phyloP scores from a whole-genome alignment of 106 monocot species.

The Allium fistulosum region DNA sequence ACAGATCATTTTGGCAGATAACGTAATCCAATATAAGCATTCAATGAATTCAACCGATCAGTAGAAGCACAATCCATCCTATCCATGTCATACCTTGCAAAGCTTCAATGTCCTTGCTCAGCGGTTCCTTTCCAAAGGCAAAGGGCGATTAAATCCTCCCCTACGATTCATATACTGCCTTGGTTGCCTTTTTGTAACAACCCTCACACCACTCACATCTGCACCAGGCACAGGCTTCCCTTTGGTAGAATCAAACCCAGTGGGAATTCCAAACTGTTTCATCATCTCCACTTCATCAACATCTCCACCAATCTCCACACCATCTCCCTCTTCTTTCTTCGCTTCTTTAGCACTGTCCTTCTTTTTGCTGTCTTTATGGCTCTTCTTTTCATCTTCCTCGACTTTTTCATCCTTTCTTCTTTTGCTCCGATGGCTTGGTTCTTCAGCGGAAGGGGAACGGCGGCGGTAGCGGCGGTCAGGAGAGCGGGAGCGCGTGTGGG shows the following conservation, averaged over 20 bases:
- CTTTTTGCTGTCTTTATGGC: constrained; percentile 20
- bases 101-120: not conserved
- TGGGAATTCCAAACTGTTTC: constrained; percentile 87
- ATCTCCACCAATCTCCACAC: constrained; percentile 26
- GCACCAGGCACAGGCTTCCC: constrained; percentile 82
- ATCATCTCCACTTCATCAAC: constrained; percentile 89
- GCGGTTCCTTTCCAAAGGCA: constrained; percentile 73
- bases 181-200: constrained; percentile 86
- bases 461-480: constrained; percentile 9
- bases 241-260: constrained; percentile 91
- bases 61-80: too few relatives aligned
- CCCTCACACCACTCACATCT: constrained; percentile 69
- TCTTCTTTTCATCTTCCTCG: constrained; percentile 10
- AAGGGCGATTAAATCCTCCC: constrained; percentile 91
- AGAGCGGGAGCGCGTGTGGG: constrained; percentile 34
- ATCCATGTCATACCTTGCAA: too few relatives aligned
- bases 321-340: not conserved
- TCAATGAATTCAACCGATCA: too few relatives aligned
- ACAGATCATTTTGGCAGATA: too few relatives aligned
- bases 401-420: constrained; percentile 42
- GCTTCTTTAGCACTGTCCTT: constrained; percentile 8
- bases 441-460: constrained; percentile 22
- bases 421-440: constrained; percentile 45
- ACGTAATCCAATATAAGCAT: too few relatives aligned
- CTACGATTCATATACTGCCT: constrained; percentile 99